phyloP scores from a whole-genome alignment of 345 rosid species.

The Cochlearia excelsa region DNA sequence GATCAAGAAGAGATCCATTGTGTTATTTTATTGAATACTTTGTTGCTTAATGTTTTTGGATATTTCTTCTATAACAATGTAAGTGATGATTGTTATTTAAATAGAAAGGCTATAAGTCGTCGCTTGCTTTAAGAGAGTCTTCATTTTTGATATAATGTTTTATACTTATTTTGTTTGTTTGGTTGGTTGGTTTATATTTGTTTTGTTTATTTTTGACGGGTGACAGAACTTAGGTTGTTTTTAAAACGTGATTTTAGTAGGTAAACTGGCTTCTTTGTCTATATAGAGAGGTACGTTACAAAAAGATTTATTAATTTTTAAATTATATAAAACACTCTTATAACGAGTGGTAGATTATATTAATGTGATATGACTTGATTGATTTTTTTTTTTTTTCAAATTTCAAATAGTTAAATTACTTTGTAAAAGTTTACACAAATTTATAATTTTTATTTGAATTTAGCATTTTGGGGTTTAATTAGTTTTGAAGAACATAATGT shows the following conservation, averaged over 20 bases:
- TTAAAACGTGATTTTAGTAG: conserved; percentile 37
- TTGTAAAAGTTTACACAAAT: too few species aligned
- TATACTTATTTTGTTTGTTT: neutral
- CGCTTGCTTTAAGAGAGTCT: neutral
- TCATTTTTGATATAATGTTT: neutral
- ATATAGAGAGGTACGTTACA: too few species aligned
- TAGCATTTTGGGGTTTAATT: too few species aligned
- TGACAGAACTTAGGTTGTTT: conserved; percentile 21
- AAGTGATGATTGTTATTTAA: conserved; percentile 1
- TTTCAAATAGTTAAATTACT: too few species aligned
- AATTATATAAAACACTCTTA: too few species aligned
- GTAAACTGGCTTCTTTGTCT: conserved; percentile 14
- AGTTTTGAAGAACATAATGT: too few species aligned
- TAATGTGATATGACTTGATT: too few species aligned
- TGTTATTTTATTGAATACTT: neutral
- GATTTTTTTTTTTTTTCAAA: too few species aligned
- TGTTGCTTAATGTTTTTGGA: neutral
- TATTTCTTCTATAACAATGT: neutral
- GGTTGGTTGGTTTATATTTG: conserved; percentile 25
- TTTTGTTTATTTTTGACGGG: conserved; percentile 19
- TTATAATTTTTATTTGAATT: too few species aligned
- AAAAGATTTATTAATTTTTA: too few species aligned
- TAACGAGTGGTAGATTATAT: too few species aligned
- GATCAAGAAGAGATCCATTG: conserved; percentile 29
- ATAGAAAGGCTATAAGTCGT: conserved; percentile 15